phyloP scores from a whole-genome alignment of 768 basidiomycete genomes.

The Boletus subparvulus region DNA sequence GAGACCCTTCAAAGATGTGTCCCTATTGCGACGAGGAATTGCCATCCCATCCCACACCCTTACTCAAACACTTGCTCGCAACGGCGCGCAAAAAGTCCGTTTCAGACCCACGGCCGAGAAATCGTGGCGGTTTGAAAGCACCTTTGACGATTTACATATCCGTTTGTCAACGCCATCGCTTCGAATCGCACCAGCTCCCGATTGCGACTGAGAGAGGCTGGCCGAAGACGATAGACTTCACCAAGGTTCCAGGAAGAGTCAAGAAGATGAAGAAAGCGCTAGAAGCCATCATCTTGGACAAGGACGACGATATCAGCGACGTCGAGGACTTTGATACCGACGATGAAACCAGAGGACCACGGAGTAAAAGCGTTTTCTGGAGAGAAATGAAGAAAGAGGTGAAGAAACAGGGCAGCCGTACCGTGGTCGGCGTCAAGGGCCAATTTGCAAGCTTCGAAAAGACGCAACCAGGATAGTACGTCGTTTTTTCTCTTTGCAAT shows the following conservation, averaged over 20 bases:
- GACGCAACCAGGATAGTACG: constrained; percentile 89
- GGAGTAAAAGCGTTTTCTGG: constrained; percentile 64
- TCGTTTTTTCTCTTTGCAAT: constrained; percentile 13
- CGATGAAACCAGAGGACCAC: constrained; percentile 20
- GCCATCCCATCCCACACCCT: constrained; percentile 60
- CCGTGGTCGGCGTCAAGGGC: constrained; percentile 63
- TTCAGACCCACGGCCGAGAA: constrained; percentile 63
- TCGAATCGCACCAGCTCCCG: constrained; percentile 72
- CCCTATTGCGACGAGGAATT: constrained; percentile 78
- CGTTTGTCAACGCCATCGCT: constrained; percentile 76
- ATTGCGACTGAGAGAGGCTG: constrained; percentile 70
- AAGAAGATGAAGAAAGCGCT: constrained; percentile 48
- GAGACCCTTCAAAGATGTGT: constrained; percentile 70
- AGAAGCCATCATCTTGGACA: constrained; percentile 52
- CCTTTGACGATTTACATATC: constrained; percentile 54
- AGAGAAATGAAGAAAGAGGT: constrained; percentile 61
- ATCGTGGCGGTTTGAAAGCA: constrained; percentile 62
- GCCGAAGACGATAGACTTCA: constrained; percentile 74
- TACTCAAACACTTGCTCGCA: constrained; percentile 53
- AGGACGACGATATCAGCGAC: constrained; percentile 24
- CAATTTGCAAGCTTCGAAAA: constrained; percentile 81
- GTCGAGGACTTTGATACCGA: constrained; percentile 13
- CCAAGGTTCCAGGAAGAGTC: constrained; percentile 52
- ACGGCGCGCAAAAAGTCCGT: constrained; percentile 52
- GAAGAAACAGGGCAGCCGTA: constrained; percentile 61